Evolutionary conservation across 75 land plant species (phyloP), one percentile per base, ranked within the genome.

Genomic region (Azolla pinnata): DNA sequence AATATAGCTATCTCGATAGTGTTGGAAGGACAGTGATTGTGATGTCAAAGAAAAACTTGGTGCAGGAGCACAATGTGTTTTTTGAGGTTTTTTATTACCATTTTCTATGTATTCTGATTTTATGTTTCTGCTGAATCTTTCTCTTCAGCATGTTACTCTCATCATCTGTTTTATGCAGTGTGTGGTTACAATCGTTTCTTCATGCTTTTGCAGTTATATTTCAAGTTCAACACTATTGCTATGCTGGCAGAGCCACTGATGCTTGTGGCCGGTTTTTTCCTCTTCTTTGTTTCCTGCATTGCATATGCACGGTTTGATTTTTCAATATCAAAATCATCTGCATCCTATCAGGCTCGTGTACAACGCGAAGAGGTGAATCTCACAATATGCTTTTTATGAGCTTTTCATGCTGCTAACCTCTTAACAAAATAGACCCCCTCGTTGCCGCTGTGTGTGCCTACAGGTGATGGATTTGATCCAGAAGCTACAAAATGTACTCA

Each of bases 211-310:
- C 82, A 91, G 99, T 87, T 95, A 29, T 75, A 89, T 56, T 95
- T 88, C 74, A 83, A 67, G 68, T 86, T 95, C 79, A 83, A 71
- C 76, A 64, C 70, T 44, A 29, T 95, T 26, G 78, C 85, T 21
- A 72, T 95, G 82, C 75, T 89, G 45, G 77, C 57, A 33, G 97
- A 95, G 78, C 99, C 99, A 44, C 21, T 89, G 72, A 83, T 90
- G 83, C 62, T 95, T 61, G 78, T 90, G 57, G 60, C 45, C 26
- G 91, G 91, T 0, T 86, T 89, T 69, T 79, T 89, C 67, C 34
- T 73, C 31, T 75, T 95, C 30, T 95, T 89, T 65, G 56, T 77
- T 58, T 67, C 85, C 27, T 81, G 86, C 73, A 83, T 95, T 19
- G 67, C 79, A 2, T 90, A 83, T 57, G 68, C 68, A 54, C 96